Evolutionary conservation across 2,329 filamentous ascomycete genomes (phyloP), one percentile per base, ranked within the genome.

Genomic region (Aspergillus sp.): DNA sequence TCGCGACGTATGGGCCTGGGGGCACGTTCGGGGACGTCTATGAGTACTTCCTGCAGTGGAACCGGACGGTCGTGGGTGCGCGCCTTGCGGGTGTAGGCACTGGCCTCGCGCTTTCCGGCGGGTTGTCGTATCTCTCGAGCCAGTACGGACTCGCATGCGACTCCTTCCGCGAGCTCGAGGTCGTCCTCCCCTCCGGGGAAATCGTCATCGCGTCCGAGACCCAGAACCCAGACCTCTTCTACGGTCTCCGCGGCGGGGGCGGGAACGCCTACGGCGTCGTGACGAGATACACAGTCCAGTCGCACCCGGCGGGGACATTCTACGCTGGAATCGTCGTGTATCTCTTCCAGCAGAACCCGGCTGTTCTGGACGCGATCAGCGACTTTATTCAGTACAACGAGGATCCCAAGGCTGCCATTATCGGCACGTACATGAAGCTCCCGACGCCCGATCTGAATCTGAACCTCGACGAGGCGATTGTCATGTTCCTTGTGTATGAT

Each of bases 251-350:
- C 48, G 86, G 86, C 4, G 86, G 87, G 0, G 87, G 87, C 2
- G 84, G 80, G 11, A 85, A 85, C n/a, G 88, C 81, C 46, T 89
- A 84, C 64, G 87, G 80, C 3, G 78, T 88, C 7, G 84, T 89
- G 3, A 69, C 59, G 3, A 47, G 47, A 25, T 60, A 60, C 41
- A 60, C 59, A 13, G 59, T 60, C 1, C 53, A 57, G n/a, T 56
- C 53, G 1, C 41, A 49, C 47, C 59, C 59, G 2, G 59, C 59
- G 3, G 38, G 52, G 25, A 60, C 59, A 6, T 60, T 60, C 38
- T 45, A 60, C 53, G 59, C 59, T 2, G 59, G 59, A 2, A 19
- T 52, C 6, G 22, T 60, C 13, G 28, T 56, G 41, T 61, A 61
- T 23, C 41, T 61, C 30, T 57, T 61, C 30, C 48, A 61, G 43